A percentile compares a stretch with the other conserved stretches of the same genome.
phyloP scores from a whole-genome alignment of 1,284 basidiomycete genomes.

The Boletus sp. region DNA sequence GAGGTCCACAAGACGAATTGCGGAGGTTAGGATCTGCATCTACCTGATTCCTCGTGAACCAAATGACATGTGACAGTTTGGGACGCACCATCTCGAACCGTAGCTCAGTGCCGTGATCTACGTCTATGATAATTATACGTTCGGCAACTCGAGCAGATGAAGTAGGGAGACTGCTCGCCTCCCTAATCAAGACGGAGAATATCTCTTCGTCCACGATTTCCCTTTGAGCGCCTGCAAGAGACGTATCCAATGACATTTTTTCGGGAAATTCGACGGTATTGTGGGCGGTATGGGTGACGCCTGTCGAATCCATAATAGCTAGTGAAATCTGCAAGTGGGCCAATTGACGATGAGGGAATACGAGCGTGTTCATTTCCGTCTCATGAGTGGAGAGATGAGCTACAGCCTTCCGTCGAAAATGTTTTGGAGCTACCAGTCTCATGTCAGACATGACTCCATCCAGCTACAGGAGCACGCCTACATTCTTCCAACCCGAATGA shows the following conservation, averaged over 20 bases:
- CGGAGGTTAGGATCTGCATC: conserved; percentile 32
- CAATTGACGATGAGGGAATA: conserved; percentile 64
- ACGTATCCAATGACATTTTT: conserved; percentile 48
- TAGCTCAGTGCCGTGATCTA: conserved; percentile 67
- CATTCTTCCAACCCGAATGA: conserved; percentile 81
- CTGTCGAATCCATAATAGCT: conserved; percentile 40
- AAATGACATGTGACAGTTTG: conserved; percentile 1
- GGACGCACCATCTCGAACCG: conserved; percentile 51
- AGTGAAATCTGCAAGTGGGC: conserved; percentile 64
- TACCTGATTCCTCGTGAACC: conserved; percentile 34
- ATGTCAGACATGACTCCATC: conserved; percentile 10
- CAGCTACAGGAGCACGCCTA: conserved; percentile 40
- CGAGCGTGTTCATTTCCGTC: conserved; percentile 47
- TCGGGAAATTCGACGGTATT: conserved; percentile 44
- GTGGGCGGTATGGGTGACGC: conserved; percentile 39
- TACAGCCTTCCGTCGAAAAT: conserved; percentile 65
- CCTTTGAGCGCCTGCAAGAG: conserved; percentile 61
- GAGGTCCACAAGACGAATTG: conserved; percentile 13
- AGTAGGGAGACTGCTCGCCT: conserved; percentile 71
- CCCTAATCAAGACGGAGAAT: conserved; percentile 68
- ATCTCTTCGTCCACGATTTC: conserved; percentile 81
- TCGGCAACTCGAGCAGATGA: conserved; percentile 77
- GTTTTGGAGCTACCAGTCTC: conserved; percentile 54
- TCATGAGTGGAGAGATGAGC: conserved; percentile 64
- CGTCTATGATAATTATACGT: conserved; percentile 71